Conservation (phyloP, 805 yeast species). For the Debaryomyces tyrocola region DNA sequence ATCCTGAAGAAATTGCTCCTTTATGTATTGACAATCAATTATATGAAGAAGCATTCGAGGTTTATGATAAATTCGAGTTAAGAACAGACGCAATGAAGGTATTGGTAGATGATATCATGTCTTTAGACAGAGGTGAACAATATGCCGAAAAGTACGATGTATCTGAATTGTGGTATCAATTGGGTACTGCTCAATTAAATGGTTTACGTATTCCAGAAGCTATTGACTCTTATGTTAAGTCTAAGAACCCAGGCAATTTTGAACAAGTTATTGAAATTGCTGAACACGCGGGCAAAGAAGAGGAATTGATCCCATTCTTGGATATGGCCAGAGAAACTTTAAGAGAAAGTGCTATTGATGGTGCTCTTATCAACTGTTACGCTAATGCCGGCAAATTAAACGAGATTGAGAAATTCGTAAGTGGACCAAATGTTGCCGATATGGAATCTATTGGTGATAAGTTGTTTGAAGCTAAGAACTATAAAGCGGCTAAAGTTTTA, state of each 20-base stretch:
- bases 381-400: slow-evolving; percentile 73
- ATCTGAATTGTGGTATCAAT: slow-evolving; percentile 89
- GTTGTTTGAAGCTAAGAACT: slow-evolving; percentile 75
- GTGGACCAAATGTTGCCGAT: slow-evolving; percentile 90
- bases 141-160: slow-evolving; percentile 88
- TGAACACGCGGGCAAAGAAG: slow-evolving; percentile 94
- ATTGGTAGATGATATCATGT: slow-evolving; percentile 87
- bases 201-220: slow-evolving; percentile 92
- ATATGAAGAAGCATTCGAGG: slow-evolving; percentile 91
- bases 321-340: slow-evolving; percentile 88
- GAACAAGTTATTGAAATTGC: slow-evolving; percentile 90
- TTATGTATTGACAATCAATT: slow-evolving; percentile 86
- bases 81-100: slow-evolving; percentile 82
- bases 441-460: slow-evolving; percentile 90
- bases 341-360: slow-evolving; percentile 91
- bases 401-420: slow-evolving; percentile 83
- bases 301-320: slow-evolving; percentile 83
- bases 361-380: slow-evolving; percentile 83
- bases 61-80: slow-evolving; percentile 81
- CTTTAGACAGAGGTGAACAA: slow-evolving; percentile 90
- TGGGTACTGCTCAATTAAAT: slow-evolving; percentile 93
- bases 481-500: slow-evolving; percentile 89
- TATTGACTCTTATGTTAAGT: slow-evolving; percentile 85
- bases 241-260: slow-evolving; percentile 87
- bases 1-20: slow-evolving; percentile 91